Conservation (phyloP, 129 eudicot species). For the Heracleum sosnowskyi region DNA sequence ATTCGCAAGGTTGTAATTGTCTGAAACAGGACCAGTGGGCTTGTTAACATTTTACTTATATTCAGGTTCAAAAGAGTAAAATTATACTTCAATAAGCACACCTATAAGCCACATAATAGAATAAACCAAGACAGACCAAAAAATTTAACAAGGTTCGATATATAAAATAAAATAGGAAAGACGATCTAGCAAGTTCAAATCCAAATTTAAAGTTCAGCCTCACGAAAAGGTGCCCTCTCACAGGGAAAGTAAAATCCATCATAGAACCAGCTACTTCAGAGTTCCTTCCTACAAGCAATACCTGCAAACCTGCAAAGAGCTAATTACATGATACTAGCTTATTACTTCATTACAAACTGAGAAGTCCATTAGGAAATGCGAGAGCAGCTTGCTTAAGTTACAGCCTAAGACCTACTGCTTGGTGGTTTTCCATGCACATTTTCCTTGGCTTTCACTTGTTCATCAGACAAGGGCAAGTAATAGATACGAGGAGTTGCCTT, state of each 20-base stretch:
- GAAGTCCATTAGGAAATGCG: constrained; percentile 27
- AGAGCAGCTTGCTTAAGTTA: constrained; percentile 22
- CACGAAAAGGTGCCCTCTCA: constrained; percentile 17
- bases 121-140: no score
- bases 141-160: not conserved
- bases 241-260: constrained; percentile 22
- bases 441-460: constrained; percentile 61
- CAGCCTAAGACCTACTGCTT: constrained; percentile 42
- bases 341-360: constrained; percentile 43
- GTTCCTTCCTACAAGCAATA: constrained; percentile 46
- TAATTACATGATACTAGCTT: constrained; percentile 57
- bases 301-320: constrained; percentile 88
- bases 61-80: no score
- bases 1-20: no score
- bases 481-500: constrained; percentile 90
- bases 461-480: constrained; percentile 83
- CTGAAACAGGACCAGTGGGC: no score
- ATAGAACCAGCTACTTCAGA: constrained; percentile 38
- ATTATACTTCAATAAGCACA: no score
- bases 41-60: no score
- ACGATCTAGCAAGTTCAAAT: constrained; percentile 4
- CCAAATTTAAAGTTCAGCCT: constrained; percentile 14
- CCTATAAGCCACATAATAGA: no score
- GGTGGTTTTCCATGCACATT: constrained; percentile 37
- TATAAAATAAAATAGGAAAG: not conserved